phyloP scores from a whole-genome alignment of 352 stramenopile genomes.

The Bremia lactucae region DNA sequence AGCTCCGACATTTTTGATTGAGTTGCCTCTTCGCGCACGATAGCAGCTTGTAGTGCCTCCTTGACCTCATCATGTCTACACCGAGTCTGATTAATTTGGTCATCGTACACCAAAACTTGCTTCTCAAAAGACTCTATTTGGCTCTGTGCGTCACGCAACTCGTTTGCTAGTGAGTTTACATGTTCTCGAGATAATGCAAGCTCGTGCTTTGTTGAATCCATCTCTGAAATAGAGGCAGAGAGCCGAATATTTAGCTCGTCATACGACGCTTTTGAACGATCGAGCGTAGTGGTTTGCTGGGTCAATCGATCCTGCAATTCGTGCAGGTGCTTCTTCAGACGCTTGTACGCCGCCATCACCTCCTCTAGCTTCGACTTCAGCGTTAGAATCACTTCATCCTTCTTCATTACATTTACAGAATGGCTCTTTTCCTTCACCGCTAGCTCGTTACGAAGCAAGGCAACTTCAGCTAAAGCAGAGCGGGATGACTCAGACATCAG shows the following conservation, averaged over 20 bases:
- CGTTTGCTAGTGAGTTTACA: background rate
- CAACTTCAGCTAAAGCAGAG: slow-evolving; percentile 9
- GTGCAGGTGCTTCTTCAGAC: slow-evolving; percentile 33
- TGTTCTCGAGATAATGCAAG: slow-evolving; percentile 16
- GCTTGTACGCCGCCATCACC: slow-evolving; percentile 52
- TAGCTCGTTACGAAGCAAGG: slow-evolving; percentile 10
- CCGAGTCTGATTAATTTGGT: slow-evolving; percentile 14
- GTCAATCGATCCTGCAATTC: slow-evolving; percentile 35
- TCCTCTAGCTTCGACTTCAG: slow-evolving; percentile 54
- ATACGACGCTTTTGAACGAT: slow-evolving; percentile 17
- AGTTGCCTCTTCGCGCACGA: slow-evolving; percentile 8
- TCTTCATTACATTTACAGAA: slow-evolving; percentile 6
- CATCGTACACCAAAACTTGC: slow-evolving; percentile 18
- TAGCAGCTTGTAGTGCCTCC: slow-evolving; percentile 9
- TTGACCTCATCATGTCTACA: slow-evolving; percentile 9
- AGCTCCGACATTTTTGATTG: slow-evolving; percentile 16
- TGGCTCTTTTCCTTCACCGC: slow-evolving; percentile 8
- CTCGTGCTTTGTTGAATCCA: slow-evolving; percentile 23
- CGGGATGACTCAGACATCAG: slow-evolving; percentile 10
- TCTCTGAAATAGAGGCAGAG: slow-evolving; percentile 7
- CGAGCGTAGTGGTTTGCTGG: slow-evolving; percentile 22
- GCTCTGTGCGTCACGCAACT: slow-evolving; percentile 14
- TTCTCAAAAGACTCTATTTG: slow-evolving; percentile 26
- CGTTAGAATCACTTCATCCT: slow-evolving; percentile 41
- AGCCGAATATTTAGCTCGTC: slow-evolving; percentile 17